Evolutionary conservation across 1,284 basidiomycete genomes (phyloP), one percentile per base, ranked within the genome.

Genomic region (Tremellales sp.): DNA sequence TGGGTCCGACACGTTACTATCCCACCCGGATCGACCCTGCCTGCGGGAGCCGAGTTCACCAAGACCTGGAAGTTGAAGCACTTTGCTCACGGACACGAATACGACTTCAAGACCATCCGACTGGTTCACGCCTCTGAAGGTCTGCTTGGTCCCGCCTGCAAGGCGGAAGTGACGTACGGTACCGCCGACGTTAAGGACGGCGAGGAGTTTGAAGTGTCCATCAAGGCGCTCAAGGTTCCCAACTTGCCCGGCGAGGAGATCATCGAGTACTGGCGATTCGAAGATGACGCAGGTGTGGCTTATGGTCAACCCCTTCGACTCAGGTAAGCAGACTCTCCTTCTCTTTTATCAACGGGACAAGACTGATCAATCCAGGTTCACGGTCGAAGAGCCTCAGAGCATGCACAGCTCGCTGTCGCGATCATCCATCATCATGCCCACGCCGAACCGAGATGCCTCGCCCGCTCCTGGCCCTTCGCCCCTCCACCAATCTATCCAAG

Each of bases 61-160:
- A 72, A 72, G 53, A 61, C 64, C 8, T 72, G 70, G 70, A 57
- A 54, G 17, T 42, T 67, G 24, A 66, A 62, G 54, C 65, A 72
- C 49, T 70, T 67, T 47, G 68, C 66, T 26, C 44, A 51, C 13
- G 70, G 70, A 4, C 29, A 50, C 22, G 67, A 72, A 49, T 70
- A 54, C 48, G 48, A 57, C 29, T 69, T 70, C 40, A 58, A 58
- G 12, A 22, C 40, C n/a, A 46, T 72, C 23, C 51, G 49, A 6
- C 60, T 72, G 17, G 65, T 67, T 0, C 60, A 58, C 46, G 56
- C 63, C 53, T 53, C 52, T 19, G 47, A 43, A 7, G 54, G 52
- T 3, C 21, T 43, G 12, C 48, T 62, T 1, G 65, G 62, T n/a
- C 25, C 41, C 1, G 53, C 49, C 1, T 62, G 56, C 40, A 53